phyloP scores from a whole-genome alignment of 176 grass and related monocot genomes.

The Chrysopogon serrulatus region DNA sequence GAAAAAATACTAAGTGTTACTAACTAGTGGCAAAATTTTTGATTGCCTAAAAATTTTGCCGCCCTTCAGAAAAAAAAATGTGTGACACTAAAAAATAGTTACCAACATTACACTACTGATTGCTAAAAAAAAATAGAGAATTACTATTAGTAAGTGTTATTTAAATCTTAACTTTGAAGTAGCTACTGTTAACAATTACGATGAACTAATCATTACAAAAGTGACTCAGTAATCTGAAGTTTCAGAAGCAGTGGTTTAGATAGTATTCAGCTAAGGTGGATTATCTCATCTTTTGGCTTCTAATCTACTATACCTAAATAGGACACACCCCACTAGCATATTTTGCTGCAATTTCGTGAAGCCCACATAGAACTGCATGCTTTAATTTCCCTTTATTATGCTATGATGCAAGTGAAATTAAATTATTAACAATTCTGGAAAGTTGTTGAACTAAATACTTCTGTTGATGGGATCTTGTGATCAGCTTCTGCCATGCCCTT shows the following conservation, averaged over 20 bases:
- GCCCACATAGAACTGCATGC: background rate
- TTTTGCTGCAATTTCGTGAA: too few relatives aligned
- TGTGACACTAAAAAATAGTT: background rate
- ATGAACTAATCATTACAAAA: background rate
- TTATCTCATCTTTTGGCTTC: background rate
- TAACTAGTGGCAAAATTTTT: too few relatives aligned
- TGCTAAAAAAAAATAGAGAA: background rate
- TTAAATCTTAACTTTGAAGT: background rate
- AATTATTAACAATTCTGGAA: background rate
- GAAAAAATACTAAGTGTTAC: too few relatives aligned
- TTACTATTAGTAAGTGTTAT: background rate
- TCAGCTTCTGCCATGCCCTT: constrained; percentile 76
- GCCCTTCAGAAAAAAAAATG: background rate
- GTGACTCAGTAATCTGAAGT: background rate
- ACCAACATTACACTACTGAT: background rate
- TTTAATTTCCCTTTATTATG: background rate
- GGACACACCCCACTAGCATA: too few relatives aligned
- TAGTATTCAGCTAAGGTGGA: background rate
- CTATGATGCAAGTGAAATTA: background rate
- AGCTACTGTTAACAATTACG: background rate
- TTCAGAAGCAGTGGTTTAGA: background rate
- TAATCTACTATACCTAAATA: too few relatives aligned
- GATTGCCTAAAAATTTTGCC: too few relatives aligned
- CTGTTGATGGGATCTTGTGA: constrained; percentile 50
- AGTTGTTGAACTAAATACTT: constrained; percentile 45